These are phyloP conservation scores for Yamadazyma sp. DNA, from an alignment of 805 yeast species.

Conservation along the genomic window DNA sequence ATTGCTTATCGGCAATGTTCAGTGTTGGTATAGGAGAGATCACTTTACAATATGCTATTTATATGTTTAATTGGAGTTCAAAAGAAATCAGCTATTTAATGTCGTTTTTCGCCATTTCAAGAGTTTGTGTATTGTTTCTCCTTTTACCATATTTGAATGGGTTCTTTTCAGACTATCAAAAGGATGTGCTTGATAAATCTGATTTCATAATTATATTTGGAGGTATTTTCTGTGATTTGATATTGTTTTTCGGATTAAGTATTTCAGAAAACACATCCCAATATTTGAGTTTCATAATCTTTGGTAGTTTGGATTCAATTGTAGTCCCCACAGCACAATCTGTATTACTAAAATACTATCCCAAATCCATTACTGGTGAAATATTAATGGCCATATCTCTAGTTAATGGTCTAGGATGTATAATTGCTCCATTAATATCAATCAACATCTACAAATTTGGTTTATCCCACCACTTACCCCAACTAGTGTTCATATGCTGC, in stretches of 20 bases:
- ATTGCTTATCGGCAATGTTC: slow-evolving; percentile 2
- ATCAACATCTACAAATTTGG: slow-evolving; percentile 41
- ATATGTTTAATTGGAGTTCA: slow-evolving; percentile 50
- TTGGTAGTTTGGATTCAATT: slow-evolving; percentile 45
- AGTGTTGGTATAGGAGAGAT: slow-evolving; percentile 34
- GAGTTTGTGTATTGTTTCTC: slow-evolving; percentile 45
- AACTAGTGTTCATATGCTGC: slow-evolving; percentile 16
- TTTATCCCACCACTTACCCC: slow-evolving; percentile 18
- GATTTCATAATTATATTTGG: slow-evolving; percentile 38
- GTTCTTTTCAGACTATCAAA: slow-evolving; percentile 29
- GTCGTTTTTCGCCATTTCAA: slow-evolving; percentile 37
- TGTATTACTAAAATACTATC: slow-evolving; percentile 53
- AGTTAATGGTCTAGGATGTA: slow-evolving; percentile 9
- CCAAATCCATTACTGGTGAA: slow-evolving; percentile 35
- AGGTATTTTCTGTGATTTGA: slow-evolving; percentile 32
- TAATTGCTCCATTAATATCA: slow-evolving; percentile 47
- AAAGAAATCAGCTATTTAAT: slow-evolving; percentile 50
- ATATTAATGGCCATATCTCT: slow-evolving; percentile 11
- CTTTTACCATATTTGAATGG: no score
- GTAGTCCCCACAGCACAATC: slow-evolving; percentile 54
- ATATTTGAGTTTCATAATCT: slow-evolving; percentile 26
- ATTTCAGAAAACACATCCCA: slow-evolving; percentile 15
- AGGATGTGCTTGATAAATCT: slow-evolving; percentile 44
- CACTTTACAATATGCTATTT: slow-evolving; percentile 49
- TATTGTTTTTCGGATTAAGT: slow-evolving; percentile 34